Base-by-base conservation (phyloP, 768 basidiomycete genomes). In the Auricularia auricula-judae region DNA sequence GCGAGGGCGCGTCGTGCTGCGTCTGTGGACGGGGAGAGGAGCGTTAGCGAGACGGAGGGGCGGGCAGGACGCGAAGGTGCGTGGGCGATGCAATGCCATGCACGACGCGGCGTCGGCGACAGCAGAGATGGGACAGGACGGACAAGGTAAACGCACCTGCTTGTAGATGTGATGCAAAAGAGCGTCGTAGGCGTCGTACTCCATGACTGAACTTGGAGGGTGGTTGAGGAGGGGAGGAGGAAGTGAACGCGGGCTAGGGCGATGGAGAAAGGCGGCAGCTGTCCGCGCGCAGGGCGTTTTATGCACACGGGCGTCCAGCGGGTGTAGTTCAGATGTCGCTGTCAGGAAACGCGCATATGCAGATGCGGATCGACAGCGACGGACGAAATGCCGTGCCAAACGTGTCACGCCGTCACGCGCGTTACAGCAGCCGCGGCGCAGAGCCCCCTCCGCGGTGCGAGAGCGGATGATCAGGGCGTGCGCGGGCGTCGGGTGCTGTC, bases 1-100 rank as follows among this genome's bases (percentile, higher is more conserved):
- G 39, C 87, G 83, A 3, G 89, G 90, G 70, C 89, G 63, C 63
- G 53, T 64, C 63, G 63, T 56, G 51, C 53, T 64, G 63, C 18
- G 63, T 64, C 63, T 64, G 43, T 2, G 43, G 18, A 43, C 10
- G 42, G 10, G 42, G 42, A 36, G n/a, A 58, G 2, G 54, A 8
- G 53, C 33, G 18, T 18, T 42, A 42, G 39, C 0, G 39, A 42
- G 62, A 0, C 0, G 0, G 8, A 14, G 39, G 8, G 4, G 12
- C 62, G 18, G 16, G 36, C 2, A 42, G 39, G 39, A 35, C 44
- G 29, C 11, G 62, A 29, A 61, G 36, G 39, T 8, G 39, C 8
- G 39, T 7, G 29, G 29, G 29, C 0, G 29, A 29, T 29, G 29
- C 29, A 29, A 29, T 29, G 29, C 29, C 29, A 29, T 29, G 29